Evolutionary conservation across 2,329 filamentous ascomycete species (phyloP), one percentile per base, ranked within the genome.

Genomic region (Fusarium sp.): DNA sequence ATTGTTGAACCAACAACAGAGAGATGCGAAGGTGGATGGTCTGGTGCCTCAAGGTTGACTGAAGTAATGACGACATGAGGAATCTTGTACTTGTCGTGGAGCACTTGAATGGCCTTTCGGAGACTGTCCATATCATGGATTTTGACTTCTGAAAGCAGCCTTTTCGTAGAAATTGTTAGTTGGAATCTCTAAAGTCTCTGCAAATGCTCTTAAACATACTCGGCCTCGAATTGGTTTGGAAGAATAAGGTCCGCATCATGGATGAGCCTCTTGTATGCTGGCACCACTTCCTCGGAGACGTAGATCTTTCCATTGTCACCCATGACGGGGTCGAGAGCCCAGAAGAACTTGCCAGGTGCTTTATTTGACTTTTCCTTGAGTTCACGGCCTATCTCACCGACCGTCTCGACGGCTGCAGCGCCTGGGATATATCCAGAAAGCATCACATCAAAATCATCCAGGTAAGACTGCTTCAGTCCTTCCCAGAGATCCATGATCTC

Each of bases 261-360:
- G 28, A 98, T 86, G 65, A 98, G 86, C 31, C 87, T 87, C 83
- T 94, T 96, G 83, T 98, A 99, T 20, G 93, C 95, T 0, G 95
- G 95, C 22, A 98, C 93, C 7, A 97, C 94, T 73, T 97, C 94
- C 77, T 96, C 92, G 11, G 92, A 93, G 13, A 99, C 96, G 80
- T 99, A 99, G 18, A 99, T 87, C 75, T 89, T 90, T 56, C 95
- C 96, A 79, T 98, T 95, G 81, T 99, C 96, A 36, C 96, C 96
- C 96, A 99, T 99, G 54, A 99, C 96, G 0, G 97, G 96, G 81
- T 99, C 96, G 33, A 99, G 88, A 6, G 98, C 94, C 96, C 96
- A 98, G 84, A 98, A 98, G 85, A 98, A 98, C 51, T 88, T 90
- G 1, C 94, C 93, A 0, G 93, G 91, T 38, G 86, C 87, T 20